Conservation (phyloP, 169 alveolate genomes). For the Cryptosporidium muris region DNA sequence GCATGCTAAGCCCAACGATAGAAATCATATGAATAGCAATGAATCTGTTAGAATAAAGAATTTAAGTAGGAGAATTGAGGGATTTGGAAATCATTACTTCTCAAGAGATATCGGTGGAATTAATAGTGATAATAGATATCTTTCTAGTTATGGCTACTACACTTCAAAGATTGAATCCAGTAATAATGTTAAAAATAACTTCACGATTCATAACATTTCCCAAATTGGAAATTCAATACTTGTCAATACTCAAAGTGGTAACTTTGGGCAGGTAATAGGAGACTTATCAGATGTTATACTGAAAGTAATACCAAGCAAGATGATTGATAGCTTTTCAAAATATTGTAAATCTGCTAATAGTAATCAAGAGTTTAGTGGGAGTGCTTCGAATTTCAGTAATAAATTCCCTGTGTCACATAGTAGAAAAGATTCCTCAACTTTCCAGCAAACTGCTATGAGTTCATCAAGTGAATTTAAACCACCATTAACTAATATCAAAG, state of each 20-base stretch:
- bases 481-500: too few species aligned
- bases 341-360: background rate
- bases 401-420: too few species aligned
- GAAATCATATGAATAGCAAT: background rate
- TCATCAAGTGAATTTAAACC: too few species aligned
- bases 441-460: too few species aligned
- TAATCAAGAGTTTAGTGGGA: background rate
- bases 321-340: slow-evolving; percentile 45
- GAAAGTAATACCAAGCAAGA: slow-evolving; percentile 56
- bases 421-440: too few species aligned
- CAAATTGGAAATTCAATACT: slow-evolving; percentile 58
- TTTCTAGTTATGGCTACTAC: too few species aligned
- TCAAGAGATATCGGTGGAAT: too few species aligned
- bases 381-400: background rate
- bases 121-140: too few species aligned
- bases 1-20: background rate
- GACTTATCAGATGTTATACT: slow-evolving; percentile 48
- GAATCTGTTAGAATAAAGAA: background rate
- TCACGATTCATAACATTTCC: slow-evolving; percentile 21
- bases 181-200: background rate
- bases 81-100: slow-evolving; percentile 64
- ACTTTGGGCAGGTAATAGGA: slow-evolving; percentile 41
- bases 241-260: slow-evolving; percentile 42
- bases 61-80: slow-evolving; percentile 43
- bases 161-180: slow-evolving; percentile 6